Percentiles rank a stretch among this genome's conserved stretches.
These are phyloP conservation scores for Eremomyces bilateralis DNA, from an alignment of 495 filamentous ascomycete species.

Conservation along the genomic window DNA sequence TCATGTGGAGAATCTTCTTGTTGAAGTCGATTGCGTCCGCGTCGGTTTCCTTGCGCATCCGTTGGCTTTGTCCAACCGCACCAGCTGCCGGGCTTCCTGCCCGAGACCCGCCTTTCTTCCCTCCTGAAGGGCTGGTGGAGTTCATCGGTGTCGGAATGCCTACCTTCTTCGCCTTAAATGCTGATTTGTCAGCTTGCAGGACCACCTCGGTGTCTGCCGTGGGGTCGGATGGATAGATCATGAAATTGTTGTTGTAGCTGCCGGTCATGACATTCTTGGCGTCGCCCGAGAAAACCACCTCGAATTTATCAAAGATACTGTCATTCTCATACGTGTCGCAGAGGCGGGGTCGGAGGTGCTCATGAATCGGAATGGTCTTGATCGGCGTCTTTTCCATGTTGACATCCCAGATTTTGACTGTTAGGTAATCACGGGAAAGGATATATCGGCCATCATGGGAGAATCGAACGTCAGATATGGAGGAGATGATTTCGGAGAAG, in stretches of 20 bases:
- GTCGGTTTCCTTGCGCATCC: conserved; percentile 98
- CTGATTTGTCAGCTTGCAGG: conserved; percentile 91
- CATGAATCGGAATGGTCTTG: conserved; percentile 97
- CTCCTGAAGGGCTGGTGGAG: conserved; percentile 41
- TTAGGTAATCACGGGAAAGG: conserved; percentile 90
- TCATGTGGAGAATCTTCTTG: conserved; percentile 99
- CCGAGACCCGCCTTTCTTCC: conserved; percentile 55
- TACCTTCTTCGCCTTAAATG: conserved; percentile 99
- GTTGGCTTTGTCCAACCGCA: conserved; percentile 52
- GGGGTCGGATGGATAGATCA: conserved; percentile 96
- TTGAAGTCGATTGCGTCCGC: conserved; percentile 99
- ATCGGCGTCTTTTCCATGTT: conserved; percentile 94
- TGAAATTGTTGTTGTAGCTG: conserved; percentile 99
- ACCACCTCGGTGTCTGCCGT: conserved; percentile 94
- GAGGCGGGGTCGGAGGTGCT: conserved; percentile 79
- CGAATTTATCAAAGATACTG: conserved; percentile 98
- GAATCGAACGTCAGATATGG: conserved; percentile 95
- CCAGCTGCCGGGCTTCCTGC: conserved; percentile 76
- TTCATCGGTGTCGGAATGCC: conserved; percentile 96
- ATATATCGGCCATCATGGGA: conserved; percentile 93
- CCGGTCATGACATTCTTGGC: conserved; percentile 99
- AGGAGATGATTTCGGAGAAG: conserved; percentile 99
- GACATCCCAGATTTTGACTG: conserved; percentile 99
- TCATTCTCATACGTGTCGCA: conserved; percentile 99
- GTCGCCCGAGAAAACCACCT: conserved; percentile 96